Percentiles rank a stretch among this genome's conserved stretches.
Evolutionary conservation across 1,284 basidiomycete species (phyloP).

Genomic region (Coniophora puteana): DNA sequence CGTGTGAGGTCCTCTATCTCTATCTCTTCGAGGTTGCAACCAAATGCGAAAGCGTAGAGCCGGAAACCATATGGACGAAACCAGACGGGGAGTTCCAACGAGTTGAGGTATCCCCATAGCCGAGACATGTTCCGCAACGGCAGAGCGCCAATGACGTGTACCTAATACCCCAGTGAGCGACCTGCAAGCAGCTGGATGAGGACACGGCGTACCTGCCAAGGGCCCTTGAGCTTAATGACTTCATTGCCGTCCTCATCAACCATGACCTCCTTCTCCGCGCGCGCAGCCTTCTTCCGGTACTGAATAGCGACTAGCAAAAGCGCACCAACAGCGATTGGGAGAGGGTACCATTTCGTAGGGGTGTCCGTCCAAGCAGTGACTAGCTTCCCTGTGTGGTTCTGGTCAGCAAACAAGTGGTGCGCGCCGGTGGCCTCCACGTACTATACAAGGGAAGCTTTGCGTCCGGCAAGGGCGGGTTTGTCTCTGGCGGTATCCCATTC

Average conservation of each 20-base stretch:
- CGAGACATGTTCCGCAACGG: slow-evolving; percentile 93
- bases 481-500: slow-evolving; percentile 24
- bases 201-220: slow-evolving; percentile 94
- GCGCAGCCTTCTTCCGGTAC: slow-evolving; percentile 60
- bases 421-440: slow-evolving; percentile 25
- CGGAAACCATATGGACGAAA: slow-evolving; percentile 86
- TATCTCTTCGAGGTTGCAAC: slow-evolving; percentile 93
- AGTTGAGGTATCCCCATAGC: slow-evolving; percentile 95
- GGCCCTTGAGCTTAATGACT: slow-evolving; percentile 78
- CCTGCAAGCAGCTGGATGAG: slow-evolving; percentile 1
- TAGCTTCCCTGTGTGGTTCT: slow-evolving; percentile 39
- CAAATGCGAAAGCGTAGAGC: slow-evolving; percentile 85
- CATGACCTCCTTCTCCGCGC: slow-evolving; percentile 55
- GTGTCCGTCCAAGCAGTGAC: slow-evolving; percentile 83
- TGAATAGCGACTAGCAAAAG: slow-evolving; percentile 83
- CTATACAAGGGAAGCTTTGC: slow-evolving; percentile 47
- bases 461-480: slow-evolving; percentile 21
- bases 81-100: slow-evolving; percentile 91
- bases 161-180: slow-evolving; percentile 42
- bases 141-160: slow-evolving; percentile 93
- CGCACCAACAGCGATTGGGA: slow-evolving; percentile 90
- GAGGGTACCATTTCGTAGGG: slow-evolving; percentile 93
- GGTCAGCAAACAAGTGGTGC: slow-evolving; percentile 4
- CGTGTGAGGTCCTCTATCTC: slow-evolving; percentile 73
- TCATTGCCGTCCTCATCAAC: slow-evolving; percentile 73